Percentiles rank a stretch among this genome's conserved stretches.
These are phyloP conservation scores for Peniophora sp. DNA, from an alignment of 1,284 basidiomycete species.

Conservation along the genomic window DNA sequence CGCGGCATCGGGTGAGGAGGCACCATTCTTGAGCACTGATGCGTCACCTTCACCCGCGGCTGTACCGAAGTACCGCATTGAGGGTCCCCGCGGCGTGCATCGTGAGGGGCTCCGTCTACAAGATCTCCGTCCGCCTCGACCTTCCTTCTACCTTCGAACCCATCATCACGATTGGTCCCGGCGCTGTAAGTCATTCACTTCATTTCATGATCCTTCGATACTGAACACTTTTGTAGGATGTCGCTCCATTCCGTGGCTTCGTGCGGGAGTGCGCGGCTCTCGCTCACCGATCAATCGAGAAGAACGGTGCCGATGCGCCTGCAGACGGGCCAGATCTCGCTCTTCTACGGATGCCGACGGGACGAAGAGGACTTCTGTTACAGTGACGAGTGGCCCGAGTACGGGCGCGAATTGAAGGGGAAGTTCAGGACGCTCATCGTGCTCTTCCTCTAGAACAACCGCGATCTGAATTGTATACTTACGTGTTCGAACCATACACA, in stretches of 20 bases:
- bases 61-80: conserved; percentile 75
- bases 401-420: conserved; percentile 79
- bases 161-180: conserved; percentile 99
- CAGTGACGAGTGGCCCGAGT: conserved; percentile 90
- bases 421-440: conserved; percentile 87
- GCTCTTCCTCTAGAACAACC: conserved; percentile 85
- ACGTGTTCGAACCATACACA: too few relatives aligned
- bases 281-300: conserved; percentile 88
- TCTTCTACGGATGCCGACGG: conserved; percentile 94
- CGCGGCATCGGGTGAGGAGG: conserved; percentile 54
- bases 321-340: conserved; percentile 86
- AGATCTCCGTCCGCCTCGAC: conserved; percentile 91
- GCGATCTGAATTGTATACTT: too few relatives aligned
- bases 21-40: conserved; percentile 32
- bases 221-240: conserved; percentile 52
- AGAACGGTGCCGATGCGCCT: conserved; percentile 87
- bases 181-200: conserved; percentile 68
- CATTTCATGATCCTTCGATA: neutral
- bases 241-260: conserved; percentile 98
- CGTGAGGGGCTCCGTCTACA: conserved; percentile 62
- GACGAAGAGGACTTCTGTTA: conserved; percentile 90
- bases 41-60: conserved; percentile 30
- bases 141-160: conserved; percentile 94
- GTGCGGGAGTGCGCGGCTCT: conserved; percentile 96
- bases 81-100: conserved; percentile 86